Evolutionary conservation across 495 filamentous ascomycete genomes (phyloP), one percentile per base, ranked within the genome.

Genomic region (Evansstolkia leycettana): DNA sequence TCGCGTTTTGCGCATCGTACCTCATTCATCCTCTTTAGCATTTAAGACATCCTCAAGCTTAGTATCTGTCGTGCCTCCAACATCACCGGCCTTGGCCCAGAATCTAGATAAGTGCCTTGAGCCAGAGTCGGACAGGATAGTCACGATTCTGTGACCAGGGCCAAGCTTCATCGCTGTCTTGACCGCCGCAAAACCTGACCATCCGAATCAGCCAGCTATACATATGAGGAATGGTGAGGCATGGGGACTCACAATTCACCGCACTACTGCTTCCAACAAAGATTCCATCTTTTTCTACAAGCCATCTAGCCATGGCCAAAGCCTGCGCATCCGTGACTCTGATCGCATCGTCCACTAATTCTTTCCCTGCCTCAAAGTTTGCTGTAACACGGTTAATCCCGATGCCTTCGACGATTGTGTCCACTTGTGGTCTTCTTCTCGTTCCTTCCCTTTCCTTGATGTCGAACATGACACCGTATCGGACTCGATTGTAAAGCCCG

Each of bases 401-500:
- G 47, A 99, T 87, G 0, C 90, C 90, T 55, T 99, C 90, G 5
- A 99, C 84, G 40, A 99, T 84, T 3, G 82, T 87, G 62, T 99
- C 90, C 26, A 99, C 83, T 62, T 99, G 90, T 39, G 78, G 75
- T 41, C 90, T 65, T 20, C 90, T 64, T 30, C 90, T 66, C 10
- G 90, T 95, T 0, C 90, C 90, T 59, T 99, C 90, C 31, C 69
- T 69, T 57, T 99, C 90, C 37, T 76, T 87, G 8, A 67, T 18
- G 46, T 88, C 78, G 54, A 94, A 99, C 88, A 99, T 94, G 26
- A 99, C 90, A 3, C 92, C 90, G 54, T 85, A 82, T 24, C 78
- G 77, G 40, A 99, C 71, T 37, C 79, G 73, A 58, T 99, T 94
- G 62, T 78, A 99, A 24, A 96, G 55, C 3, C 90, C 92, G 58